Evolutionary conservation across 73 alveolate species (phyloP), one percentile per base, ranked within the genome.

Genomic region (Loxodes magnus): DNA sequence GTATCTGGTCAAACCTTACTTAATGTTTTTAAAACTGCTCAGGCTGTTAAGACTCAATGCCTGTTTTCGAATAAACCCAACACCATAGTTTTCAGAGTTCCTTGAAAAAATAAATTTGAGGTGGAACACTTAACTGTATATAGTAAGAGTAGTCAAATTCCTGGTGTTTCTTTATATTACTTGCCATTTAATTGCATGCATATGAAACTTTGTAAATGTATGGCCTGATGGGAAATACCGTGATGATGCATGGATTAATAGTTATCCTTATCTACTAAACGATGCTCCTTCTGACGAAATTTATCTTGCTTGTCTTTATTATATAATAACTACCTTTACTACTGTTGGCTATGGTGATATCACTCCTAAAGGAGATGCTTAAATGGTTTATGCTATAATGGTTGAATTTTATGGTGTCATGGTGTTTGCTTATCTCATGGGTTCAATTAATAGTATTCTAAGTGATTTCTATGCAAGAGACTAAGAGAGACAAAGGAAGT

Each of bases 381-480:
- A 38, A 12, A 14, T 14, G 31, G 19, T 38, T 12, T 38, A 38
- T 14, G 21, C 52, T 14, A 38, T 38, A 28, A 38, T 38, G n/a
- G 19, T 38, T 14, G 35, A 38, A 14, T 38, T 38, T 12, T 28
- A 14, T 6, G 52, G 52, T 7, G 19, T 38, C 23, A 38, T 38
- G 52, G n/a, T 38, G n/a, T 38, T 38, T 28, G 52, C 52, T 12
- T 38, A 38, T 12, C 52, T 38, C 5, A 38, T 38, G 52, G 52
- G 52, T 6, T 5, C n/a, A 7, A 28, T 38, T 14, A 38, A 38
- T 12, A 38, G 31, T 38, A 14, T 14, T 38, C n/a, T 38, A 7
- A 5, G 37, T 5, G 19, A 38, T 38, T 14, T 38, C 52, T 22
- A 38, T 28, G 19, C n/a, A 12, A 38, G 19, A 28, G 6, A 38